phyloP scores from a whole-genome alignment of 208 protist species.

The Leishmania mexicana region DNA sequence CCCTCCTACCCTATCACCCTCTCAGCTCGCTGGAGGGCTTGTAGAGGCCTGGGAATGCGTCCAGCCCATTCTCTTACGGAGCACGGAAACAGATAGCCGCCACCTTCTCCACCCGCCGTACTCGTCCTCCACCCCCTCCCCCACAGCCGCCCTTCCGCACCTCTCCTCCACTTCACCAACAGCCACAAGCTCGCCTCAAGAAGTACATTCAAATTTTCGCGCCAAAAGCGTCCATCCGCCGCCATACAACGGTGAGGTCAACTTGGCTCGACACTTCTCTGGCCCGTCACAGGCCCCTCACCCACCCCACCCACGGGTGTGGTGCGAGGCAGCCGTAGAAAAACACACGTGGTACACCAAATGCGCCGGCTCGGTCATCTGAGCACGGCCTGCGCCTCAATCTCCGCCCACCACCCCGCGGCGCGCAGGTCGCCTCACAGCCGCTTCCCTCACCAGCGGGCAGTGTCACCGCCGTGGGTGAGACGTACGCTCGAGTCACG shows the following conservation, averaged over 20 bases:
- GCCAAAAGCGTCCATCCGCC: background rate
- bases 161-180: background rate
- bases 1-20: background rate
- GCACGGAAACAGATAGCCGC: background rate
- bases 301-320: background rate
- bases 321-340: background rate
- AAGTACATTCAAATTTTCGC: background rate
- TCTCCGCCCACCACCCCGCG: background rate
- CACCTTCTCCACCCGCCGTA: no score
- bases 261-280: background rate
- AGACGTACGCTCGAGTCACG: background rate
- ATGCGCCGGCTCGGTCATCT: background rate
- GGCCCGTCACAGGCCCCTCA: background rate
- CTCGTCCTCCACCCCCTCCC: background rate
- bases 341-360: background rate
- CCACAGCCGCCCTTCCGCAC: background rate
- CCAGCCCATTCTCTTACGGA: background rate
- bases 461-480: background rate
- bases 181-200: background rate
- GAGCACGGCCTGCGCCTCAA: background rate
- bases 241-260: background rate
- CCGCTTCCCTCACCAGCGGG: background rate
- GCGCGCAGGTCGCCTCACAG: background rate
- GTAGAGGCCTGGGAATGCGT: no score
- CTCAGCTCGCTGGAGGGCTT: background rate